Evolutionary conservation across 176 grass and related monocot genomes (phyloP).

Genomic region (Paspalum notatum): DNA sequence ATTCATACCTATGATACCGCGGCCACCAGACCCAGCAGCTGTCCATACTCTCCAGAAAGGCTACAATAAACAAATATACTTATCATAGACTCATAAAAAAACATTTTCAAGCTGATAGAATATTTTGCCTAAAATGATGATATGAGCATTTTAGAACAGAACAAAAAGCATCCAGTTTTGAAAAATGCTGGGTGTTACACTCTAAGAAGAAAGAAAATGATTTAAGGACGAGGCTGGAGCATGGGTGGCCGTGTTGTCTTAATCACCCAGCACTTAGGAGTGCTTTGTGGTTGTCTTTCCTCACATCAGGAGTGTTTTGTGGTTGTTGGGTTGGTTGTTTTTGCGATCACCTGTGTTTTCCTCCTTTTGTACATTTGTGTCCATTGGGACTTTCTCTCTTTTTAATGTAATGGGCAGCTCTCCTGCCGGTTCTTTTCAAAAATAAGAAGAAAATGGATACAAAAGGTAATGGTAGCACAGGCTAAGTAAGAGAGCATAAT

Average conservation of each 20-base stretch:
- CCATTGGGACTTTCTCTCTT: too few relatives aligned
- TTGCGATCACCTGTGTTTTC: too few relatives aligned
- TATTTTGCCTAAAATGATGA: slow-evolving; percentile 14
- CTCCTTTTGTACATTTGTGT: too few relatives aligned
- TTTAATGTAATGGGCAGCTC: too few relatives aligned
- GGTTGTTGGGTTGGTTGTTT: too few relatives aligned
- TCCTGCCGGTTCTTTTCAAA: too few relatives aligned
- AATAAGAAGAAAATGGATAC: neutral
- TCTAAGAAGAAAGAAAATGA: neutral
- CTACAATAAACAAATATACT: slow-evolving; percentile 58
- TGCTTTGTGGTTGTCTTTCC: too few relatives aligned
- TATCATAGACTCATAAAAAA: slow-evolving; percentile 26
- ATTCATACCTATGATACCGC: slow-evolving; percentile 89
- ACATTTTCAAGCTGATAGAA: neutral
- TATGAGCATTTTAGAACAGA: neutral
- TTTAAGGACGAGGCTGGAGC: too few relatives aligned
- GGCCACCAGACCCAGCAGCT: slow-evolving; percentile 78
- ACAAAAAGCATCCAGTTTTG: neutral
- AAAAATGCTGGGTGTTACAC: neutral
- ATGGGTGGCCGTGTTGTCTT: too few relatives aligned
- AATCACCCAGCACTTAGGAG: too few relatives aligned
- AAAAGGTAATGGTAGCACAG: neutral
- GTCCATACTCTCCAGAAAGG: slow-evolving; percentile 98
- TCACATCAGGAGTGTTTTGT: too few relatives aligned
- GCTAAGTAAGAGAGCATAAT: slow-evolving; percentile 5